phyloP scores from a whole-genome alignment of 2,329 filamentous ascomycete species.

The Colletotrichum ledebouriae region DNA sequence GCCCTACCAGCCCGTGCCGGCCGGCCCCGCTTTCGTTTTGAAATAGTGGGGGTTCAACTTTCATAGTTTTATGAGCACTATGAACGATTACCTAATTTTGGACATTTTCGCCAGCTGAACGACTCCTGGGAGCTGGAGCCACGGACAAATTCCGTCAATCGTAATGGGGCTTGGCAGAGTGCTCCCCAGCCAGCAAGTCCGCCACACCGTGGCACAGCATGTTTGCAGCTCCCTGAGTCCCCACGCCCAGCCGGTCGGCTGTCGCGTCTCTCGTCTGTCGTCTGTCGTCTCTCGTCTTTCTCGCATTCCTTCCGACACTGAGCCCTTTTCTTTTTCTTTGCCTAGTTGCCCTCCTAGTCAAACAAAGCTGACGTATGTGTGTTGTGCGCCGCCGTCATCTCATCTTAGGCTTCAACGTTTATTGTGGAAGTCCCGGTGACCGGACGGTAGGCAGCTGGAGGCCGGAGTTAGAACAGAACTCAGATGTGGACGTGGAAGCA shows the following conservation, averaged over 20 bases:
- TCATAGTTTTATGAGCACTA: background rate
- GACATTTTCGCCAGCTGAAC: background rate
- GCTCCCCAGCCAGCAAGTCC: constrained; percentile 10
- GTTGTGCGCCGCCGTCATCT: constrained; percentile 21
- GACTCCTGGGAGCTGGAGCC: no score
- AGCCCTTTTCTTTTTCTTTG: background rate
- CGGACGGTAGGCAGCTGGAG: background rate
- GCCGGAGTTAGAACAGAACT: constrained; percentile 7
- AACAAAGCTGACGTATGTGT: constrained; percentile 21
- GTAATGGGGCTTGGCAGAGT: constrained; percentile 1
- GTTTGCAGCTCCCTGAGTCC: background rate
- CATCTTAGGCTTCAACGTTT: constrained; percentile 21
- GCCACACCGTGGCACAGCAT: constrained; percentile 30
- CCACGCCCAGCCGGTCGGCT: constrained; percentile 8
- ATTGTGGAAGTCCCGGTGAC: constrained; percentile 6
- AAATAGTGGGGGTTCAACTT: background rate
- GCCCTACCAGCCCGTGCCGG: constrained; percentile 21
- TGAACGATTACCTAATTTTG: constrained; percentile 36
- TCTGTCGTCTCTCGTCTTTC: constrained; percentile 13
- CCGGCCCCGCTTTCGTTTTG: background rate
- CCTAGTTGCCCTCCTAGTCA: constrained; percentile 25
- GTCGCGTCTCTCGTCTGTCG: constrained; percentile 24
- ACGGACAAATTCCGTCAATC: background rate
- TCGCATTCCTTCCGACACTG: constrained; percentile 35
- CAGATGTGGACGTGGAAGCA: background rate